A percentile compares a stretch with the other conserved stretches of the same genome.
phyloP scores from a whole-genome alignment of 148 eudicot genomes.

The Amaranthus palmeri region DNA sequence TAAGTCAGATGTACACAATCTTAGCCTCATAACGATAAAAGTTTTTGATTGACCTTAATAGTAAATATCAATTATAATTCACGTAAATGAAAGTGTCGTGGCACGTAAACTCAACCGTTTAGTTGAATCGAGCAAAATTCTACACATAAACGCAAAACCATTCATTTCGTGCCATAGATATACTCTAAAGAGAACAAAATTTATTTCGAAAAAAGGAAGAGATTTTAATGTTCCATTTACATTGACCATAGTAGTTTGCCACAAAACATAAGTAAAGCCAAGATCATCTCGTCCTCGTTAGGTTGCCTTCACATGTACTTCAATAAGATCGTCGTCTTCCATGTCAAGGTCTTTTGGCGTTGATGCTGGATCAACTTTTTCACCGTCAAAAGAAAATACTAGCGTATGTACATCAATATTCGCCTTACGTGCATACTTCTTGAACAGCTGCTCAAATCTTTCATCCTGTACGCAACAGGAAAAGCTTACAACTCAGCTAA shows the following conservation, averaged over 20 bases:
- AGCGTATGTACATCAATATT: constrained; percentile 47
- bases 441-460: constrained; percentile 69
- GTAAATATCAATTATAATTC: no score
- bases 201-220: no score
- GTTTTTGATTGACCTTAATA: no score
- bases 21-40: no score
- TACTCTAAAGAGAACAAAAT: no score
- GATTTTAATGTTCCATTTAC: no score
- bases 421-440: constrained; percentile 56
- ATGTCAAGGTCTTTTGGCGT: constrained; percentile 70
- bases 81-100: no score
- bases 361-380: constrained; percentile 57
- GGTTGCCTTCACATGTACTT: constrained; percentile 59
- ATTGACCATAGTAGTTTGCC: not conserved
- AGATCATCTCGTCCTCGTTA: constrained; percentile 29
- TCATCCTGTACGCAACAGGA: constrained; percentile 53
- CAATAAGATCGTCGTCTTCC: constrained; percentile 90
- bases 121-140: no score
- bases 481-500: not conserved
- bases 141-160: no score
- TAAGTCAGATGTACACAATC: no score
- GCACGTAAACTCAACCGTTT: no score
- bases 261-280: not conserved
- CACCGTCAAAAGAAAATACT: constrained; percentile 77
- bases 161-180: no score